Base-by-base conservation (phyloP, 208 protist species). In the Herpetomonas samuelpessoai region DNA sequence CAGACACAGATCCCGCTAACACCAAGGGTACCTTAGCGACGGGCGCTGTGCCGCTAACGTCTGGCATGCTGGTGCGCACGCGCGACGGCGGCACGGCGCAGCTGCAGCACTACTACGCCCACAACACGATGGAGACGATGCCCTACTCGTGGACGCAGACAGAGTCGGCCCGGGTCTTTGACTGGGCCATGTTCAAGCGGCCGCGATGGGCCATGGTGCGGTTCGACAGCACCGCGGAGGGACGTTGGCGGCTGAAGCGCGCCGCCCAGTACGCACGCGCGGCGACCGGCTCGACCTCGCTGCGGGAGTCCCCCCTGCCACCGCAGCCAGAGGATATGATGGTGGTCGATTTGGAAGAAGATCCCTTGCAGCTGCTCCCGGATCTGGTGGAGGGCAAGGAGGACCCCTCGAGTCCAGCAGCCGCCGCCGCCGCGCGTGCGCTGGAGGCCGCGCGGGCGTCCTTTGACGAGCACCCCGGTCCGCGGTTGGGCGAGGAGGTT, bases 21-120 rank as follows among this genome's bases (percentile, higher is more conserved):
- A n/a, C n/a, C n/a, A n/a, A n/a, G n/a, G n/a, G n/a, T n/a, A n/a
- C n/a, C n/a, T n/a, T n/a, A n/a, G n/a, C n/a, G n/a, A 14, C 6
- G 35, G 35, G 14, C 9, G 35, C 35, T 14, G 35, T 41, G 35
- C 6, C 6, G 14, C 35, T 41, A 14, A 6, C 35, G 9, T 41
- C 35, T 14, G 35, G 35, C 35, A 41, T 41, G 35, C 9, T 41
- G 35, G 35, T 41, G 35, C 35, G 35, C 9, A 41, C 35, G 9
- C 35, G 35, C 35, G 35, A 41, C 35, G 35, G 35, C 9, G 35
- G 35, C 35, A 41, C 35, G 9, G 35, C 35, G 35, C 35, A 41
- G 35, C 35, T 41, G 35, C 35, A 41, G 35, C 35, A 41, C 35
- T 41, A 41, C 35, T 41, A 41, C 35, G 35, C 35, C 35, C 35